Evolutionary conservation across 2,329 filamentous ascomycete species (phyloP).

Genomic region (Seiridium cupressi): DNA sequence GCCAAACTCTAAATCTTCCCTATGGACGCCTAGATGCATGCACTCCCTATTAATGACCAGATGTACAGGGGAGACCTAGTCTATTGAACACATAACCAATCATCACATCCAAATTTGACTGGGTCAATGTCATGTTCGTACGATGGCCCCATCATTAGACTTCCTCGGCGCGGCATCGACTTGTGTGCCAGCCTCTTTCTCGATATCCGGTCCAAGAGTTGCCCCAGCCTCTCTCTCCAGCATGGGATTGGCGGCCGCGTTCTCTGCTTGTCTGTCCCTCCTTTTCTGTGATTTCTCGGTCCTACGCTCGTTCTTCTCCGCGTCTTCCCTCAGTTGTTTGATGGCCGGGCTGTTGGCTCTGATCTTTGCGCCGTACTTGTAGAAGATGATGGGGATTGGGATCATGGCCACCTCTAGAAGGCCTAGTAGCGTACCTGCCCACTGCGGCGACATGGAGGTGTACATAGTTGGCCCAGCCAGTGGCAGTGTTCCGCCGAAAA

Average conservation of each 20-base stretch:
- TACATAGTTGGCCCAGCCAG: conserved; percentile 76
- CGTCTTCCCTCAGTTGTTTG: conserved; percentile 42
- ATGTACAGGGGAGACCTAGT: too few relatives aligned
- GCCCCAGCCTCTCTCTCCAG: conserved; percentile 6
- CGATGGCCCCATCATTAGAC: background rate
- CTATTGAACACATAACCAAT: too few relatives aligned
- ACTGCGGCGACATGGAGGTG: conserved; percentile 65
- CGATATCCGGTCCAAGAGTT: background rate
- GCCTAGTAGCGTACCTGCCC: conserved; percentile 75
- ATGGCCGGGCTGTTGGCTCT: conserved; percentile 49
- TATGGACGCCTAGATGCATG: too few relatives aligned
- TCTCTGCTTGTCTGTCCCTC: conserved; percentile 13
- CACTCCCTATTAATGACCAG: too few relatives aligned
- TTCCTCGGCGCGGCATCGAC: background rate
- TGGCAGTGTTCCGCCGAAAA: conserved; percentile 76
- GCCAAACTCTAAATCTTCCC: too few relatives aligned
- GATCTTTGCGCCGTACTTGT: conserved; percentile 56
- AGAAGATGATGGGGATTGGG: conserved; percentile 80
- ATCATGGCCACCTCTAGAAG: conserved; percentile 71
- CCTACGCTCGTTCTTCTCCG: conserved; percentile 35
- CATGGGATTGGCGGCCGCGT: background rate
- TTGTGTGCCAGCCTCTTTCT: background rate
- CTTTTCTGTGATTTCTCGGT: conserved; percentile 26
- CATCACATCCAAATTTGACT: too few relatives aligned
- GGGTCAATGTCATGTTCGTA: background rate